These are phyloP conservation scores for Ustilago crameri DNA, from an alignment of 1,284 basidiomycete species.

Conservation along the genomic window DNA sequence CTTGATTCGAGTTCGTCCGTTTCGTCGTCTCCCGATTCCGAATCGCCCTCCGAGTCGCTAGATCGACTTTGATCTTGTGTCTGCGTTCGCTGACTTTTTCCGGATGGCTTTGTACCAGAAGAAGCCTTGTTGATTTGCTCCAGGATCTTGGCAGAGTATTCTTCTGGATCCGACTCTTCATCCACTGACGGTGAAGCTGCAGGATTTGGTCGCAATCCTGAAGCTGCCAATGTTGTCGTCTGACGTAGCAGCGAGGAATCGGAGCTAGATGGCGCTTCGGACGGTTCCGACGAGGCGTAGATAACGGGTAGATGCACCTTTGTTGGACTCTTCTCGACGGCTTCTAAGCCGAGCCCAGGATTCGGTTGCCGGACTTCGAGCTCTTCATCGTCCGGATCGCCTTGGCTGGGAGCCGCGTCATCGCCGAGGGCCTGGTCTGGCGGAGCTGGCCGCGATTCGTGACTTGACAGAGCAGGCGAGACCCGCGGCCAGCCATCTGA, in stretches of 20 bases:
- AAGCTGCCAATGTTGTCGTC: not conserved
- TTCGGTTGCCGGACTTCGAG: conserved; percentile 24
- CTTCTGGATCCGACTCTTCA: conserved; percentile 42
- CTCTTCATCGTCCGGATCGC: conserved; percentile 24
- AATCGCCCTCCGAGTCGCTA: conserved; percentile 3
- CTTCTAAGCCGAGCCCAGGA: conserved; percentile 9
- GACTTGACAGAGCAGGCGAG: not conserved
- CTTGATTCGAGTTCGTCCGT: conserved; percentile 17
- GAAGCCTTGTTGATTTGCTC: conserved; percentile 4
- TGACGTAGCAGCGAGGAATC: not conserved
- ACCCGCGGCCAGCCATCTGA: conserved; percentile 31
- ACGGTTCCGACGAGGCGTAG: conserved; percentile 4
- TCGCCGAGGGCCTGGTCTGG: not conserved
- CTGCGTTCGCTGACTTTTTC: not conserved
- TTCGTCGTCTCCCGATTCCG: conserved; percentile 17
- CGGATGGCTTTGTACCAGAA: conserved; percentile 11
- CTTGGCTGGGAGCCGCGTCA: conserved; percentile 3
- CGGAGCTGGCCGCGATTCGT: not conserved
- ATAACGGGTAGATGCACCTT: conserved; percentile 12
- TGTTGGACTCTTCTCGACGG: conserved; percentile 24
- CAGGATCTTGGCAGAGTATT: conserved; percentile 14
- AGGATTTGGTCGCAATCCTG: not conserved
- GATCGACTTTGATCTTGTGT: not conserved
- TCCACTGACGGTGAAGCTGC: conserved; percentile 6
- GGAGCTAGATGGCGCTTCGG: not conserved